Percentiles rank a stretch among this genome's conserved stretches.
These are phyloP conservation scores for Aristolochia californica DNA, from an alignment of 164 flowering plant species.

Conservation along the genomic window DNA sequence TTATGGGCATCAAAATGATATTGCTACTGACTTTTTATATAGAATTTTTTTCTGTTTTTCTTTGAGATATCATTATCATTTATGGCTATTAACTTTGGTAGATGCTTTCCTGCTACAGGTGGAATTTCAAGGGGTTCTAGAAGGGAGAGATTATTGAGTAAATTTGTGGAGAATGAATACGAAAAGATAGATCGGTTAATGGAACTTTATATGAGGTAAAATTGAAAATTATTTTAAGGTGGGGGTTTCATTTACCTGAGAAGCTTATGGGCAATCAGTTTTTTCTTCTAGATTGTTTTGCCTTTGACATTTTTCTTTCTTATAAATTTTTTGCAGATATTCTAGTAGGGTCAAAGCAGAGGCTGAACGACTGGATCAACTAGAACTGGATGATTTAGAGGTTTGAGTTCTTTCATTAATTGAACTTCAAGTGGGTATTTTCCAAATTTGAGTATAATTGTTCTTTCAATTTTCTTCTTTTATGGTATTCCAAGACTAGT, in stretches of 20 bases:
- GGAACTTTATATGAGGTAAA: slow-evolving; percentile 87
- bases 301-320: no score
- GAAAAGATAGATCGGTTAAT: slow-evolving; percentile 96
- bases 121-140: slow-evolving; percentile 85
- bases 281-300: no score
- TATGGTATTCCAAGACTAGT: no score
- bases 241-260: not conserved
- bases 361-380: slow-evolving; percentile 49
- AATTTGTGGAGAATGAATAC: slow-evolving; percentile 88
- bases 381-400: slow-evolving; percentile 92
- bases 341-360: slow-evolving; percentile 80
- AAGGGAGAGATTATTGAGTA: slow-evolving; percentile 84
- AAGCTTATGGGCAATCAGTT: no score
- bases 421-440: not conserved
- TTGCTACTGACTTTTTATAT: not conserved
- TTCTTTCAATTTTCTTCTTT: no score
- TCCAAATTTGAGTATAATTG: no score
- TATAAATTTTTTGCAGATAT: slow-evolving; percentile 35
- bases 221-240: slow-evolving; percentile 7
- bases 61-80: not conserved
- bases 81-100: not conserved
- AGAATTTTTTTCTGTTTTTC: not conserved
- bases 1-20: no score
- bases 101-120: slow-evolving; percentile 24
- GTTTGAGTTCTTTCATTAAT: slow-evolving; percentile 19